These are phyloP conservation scores for Exobasidium rhododendri DNA, from an alignment of 1,284 basidiomycete genomes.

Conservation along the genomic window DNA sequence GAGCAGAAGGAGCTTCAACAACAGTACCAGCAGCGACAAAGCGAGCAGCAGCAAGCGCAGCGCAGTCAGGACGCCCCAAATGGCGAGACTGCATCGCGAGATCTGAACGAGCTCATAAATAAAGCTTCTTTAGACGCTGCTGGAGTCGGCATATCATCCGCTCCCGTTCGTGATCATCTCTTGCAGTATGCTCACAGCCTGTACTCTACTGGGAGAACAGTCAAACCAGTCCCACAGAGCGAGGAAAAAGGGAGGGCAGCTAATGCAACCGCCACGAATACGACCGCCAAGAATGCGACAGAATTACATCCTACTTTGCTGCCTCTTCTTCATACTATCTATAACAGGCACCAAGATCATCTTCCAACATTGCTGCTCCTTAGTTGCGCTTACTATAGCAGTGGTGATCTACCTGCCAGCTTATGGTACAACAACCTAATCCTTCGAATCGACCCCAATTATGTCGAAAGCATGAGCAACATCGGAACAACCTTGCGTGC, in stretches of 20 bases:
- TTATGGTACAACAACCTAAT: slow-evolving; percentile 56
- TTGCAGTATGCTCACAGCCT: slow-evolving; percentile 49
- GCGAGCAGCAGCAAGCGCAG: slow-evolving; percentile 9
- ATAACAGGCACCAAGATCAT: slow-evolving; percentile 43
- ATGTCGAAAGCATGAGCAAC: slow-evolving; percentile 58
- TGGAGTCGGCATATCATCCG: slow-evolving; percentile 30
- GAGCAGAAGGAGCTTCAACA: neutral
- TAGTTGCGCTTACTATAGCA: slow-evolving; percentile 48
- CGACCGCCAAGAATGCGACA: neutral
- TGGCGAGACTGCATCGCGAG: too few relatives aligned
- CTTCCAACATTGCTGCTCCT: slow-evolving; percentile 47
- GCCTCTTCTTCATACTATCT: slow-evolving; percentile 46
- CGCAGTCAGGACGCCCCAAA: neutral
- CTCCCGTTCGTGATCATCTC: slow-evolving; percentile 45
- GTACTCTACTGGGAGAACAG: slow-evolving; percentile 32
- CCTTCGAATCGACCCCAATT: slow-evolving; percentile 54
- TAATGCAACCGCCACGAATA: too few relatives aligned
- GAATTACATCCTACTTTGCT: slow-evolving; percentile 45
- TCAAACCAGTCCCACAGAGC: slow-evolving; percentile 10
- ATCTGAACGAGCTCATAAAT: slow-evolving; percentile 36
- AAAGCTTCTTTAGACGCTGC: slow-evolving; percentile 37
- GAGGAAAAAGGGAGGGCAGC: slow-evolving; percentile 1
- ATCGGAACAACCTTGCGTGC: slow-evolving; percentile 61
- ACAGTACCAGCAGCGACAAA: neutral
- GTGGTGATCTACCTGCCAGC: slow-evolving; percentile 41